phyloP scores from a whole-genome alignment of 345 rosid genomes.

The Toxicodendron radicans region DNA sequence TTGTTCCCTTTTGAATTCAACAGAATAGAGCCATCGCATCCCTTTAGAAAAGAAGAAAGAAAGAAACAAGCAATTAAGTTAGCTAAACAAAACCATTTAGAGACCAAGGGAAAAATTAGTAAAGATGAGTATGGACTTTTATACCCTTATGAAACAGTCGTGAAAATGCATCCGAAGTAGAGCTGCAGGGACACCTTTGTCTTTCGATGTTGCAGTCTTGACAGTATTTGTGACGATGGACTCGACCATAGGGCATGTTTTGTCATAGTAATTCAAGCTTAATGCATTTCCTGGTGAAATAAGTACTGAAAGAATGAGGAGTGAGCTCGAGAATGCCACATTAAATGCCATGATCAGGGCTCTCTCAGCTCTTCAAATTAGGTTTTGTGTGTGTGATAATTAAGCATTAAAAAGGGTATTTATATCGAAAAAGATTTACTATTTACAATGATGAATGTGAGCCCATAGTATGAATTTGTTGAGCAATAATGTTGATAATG shows the following conservation, averaged over 20 bases:
- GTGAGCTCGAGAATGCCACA: conserved; percentile 23
- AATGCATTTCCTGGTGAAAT: conserved; percentile 28
- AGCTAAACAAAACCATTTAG: neutral
- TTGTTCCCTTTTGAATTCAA: conserved; percentile 37
- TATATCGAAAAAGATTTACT: conserved; percentile 12
- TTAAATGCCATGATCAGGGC: conserved; percentile 25
- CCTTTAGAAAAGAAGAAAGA: conserved; percentile 21
- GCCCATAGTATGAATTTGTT: conserved; percentile 3
- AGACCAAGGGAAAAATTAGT: neutral
- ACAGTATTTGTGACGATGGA: conserved; percentile 30
- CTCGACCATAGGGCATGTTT: conserved; percentile 46
- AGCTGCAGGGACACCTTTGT: conserved; percentile 45
- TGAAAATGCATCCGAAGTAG: conserved; percentile 56
- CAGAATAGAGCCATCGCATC: conserved; percentile 48
- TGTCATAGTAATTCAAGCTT: conserved; percentile 43
- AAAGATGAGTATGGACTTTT: neutral
- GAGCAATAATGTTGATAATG: conserved; percentile 15
- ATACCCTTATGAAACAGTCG: conserved; percentile 50
- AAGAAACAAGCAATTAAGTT: neutral
- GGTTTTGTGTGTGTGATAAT: conserved; percentile 7
- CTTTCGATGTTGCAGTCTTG: conserved; percentile 31
- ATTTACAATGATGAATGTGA: neutral
- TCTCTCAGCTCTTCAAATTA: neutral
- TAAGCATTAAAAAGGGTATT: neutral
- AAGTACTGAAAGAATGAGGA: conserved; percentile 22